phyloP scores from a whole-genome alignment of 2,329 filamentous ascomycete genomes.

The Fusarium heterosporum region DNA sequence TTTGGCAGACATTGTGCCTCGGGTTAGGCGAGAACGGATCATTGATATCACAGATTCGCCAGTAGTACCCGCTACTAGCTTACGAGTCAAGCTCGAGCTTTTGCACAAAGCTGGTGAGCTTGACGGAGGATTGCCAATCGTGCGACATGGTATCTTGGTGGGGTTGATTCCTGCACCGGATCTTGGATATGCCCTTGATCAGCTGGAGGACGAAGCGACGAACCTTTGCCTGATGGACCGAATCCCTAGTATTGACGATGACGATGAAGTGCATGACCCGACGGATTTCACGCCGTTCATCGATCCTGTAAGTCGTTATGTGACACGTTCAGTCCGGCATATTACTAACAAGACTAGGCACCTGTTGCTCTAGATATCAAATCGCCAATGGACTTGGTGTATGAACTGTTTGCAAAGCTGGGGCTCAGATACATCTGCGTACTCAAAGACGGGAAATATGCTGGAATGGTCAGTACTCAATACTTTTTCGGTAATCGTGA shows the following conservation, averaged over 20 bases:
- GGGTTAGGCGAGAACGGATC: conserved; percentile 77
- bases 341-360: conserved; percentile 62
- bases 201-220: conserved; percentile 78
- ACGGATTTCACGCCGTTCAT: conserved; percentile 93
- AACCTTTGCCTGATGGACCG: conserved; percentile 85
- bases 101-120: conserved; percentile 89
- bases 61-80: conserved; percentile 78
- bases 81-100: conserved; percentile 83
- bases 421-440: conserved; percentile 94
- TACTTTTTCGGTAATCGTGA: not conserved
- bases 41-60: conserved; percentile 91
- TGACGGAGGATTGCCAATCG: conserved; percentile 89
- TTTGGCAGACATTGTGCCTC: conserved; percentile 85
- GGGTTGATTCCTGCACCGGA: conserved; percentile 95
- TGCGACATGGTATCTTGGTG: conserved; percentile 82
- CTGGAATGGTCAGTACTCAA: conserved; percentile 79
- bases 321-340: not conserved
- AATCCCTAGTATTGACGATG: conserved; percentile 71
- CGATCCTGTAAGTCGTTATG: conserved; percentile 74
- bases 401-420: conserved; percentile 95
- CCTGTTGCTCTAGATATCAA: conserved; percentile 89
- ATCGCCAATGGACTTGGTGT: conserved; percentile 93
- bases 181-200: conserved; percentile 91
- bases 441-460: conserved; percentile 83
- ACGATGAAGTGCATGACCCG: conserved; percentile 73